Evolutionary conservation across 1,139 yeast genomes (phyloP).

Genomic region (Entelexis paramagnoliae): DNA sequence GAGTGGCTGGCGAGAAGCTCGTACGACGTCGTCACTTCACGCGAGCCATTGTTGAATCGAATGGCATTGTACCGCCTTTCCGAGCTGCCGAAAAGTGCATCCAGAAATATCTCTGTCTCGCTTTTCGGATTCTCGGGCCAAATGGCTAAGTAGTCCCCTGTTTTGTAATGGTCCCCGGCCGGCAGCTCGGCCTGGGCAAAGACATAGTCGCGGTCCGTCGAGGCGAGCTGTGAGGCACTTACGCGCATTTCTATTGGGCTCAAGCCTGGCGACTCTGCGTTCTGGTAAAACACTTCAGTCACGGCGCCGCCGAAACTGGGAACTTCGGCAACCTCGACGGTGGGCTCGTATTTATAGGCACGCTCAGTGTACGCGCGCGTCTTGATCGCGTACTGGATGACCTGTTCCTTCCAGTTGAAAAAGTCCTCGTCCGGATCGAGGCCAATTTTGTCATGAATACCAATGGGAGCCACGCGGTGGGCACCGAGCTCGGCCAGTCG

Average conservation of each 20-base stretch:
- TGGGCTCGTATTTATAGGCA: constrained; percentile 18
- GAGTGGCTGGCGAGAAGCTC: constrained; percentile 16
- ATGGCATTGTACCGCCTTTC: constrained; percentile 1
- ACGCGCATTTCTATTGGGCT: not conserved
- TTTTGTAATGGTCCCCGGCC: constrained; percentile 4
- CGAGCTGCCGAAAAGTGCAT: constrained; percentile 15
- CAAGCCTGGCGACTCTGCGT: not conserved
- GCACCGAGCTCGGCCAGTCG: constrained; percentile 18
- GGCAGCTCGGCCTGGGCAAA: constrained; percentile 16
- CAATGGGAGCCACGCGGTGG: constrained; percentile 14
- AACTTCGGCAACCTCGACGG: not conserved
- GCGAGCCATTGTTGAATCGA: not conserved
- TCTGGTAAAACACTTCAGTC: not conserved
- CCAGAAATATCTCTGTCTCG: constrained; percentile 15
- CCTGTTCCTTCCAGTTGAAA: constrained; percentile 22
- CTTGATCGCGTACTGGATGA: constrained; percentile 7
- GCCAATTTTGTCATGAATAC: constrained; percentile 19
- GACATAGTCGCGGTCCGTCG: constrained; percentile 17
- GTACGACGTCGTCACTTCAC: constrained; percentile 13
- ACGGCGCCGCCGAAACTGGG: not conserved
- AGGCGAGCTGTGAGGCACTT: not conserved
- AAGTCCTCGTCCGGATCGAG: constrained; percentile 19
- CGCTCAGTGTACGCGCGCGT: constrained; percentile 12
- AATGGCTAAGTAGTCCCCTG: constrained; percentile 22
- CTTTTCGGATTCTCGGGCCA: constrained; percentile 21